phyloP scores from a whole-genome alignment of 768 basidiomycete genomes.

The Mycena sanguinolenta region DNA sequence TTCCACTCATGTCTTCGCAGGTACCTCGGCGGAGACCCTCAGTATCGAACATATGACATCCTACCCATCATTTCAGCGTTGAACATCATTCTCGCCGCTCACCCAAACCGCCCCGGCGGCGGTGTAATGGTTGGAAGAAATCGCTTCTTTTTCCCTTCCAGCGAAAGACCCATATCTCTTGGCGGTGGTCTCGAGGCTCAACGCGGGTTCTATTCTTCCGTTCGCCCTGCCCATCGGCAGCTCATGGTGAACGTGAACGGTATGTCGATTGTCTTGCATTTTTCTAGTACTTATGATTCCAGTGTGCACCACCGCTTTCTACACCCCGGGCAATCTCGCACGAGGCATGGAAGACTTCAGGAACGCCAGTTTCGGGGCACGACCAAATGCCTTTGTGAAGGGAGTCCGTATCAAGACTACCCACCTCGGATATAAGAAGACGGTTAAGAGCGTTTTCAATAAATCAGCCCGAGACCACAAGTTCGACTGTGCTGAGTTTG shows the following conservation, averaged over 20 bases:
- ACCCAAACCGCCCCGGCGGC: conserved; percentile 65
- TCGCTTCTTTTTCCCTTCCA: conserved; percentile 72
- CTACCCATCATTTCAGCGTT: conserved; percentile 72
- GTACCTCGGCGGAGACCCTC: conserved; percentile 66
- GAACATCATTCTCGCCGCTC: conserved; percentile 73
- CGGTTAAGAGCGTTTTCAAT: conserved; percentile 68
- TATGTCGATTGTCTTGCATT: conserved; percentile 64
- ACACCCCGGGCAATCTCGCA: conserved; percentile 74
- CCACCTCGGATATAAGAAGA: conserved; percentile 84
- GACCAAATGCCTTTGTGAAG: conserved; percentile 70
- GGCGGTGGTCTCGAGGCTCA: conserved; percentile 69
- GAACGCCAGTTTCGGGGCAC: conserved; percentile 69
- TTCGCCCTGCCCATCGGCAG: conserved; percentile 67
- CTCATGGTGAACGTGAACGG: conserved; percentile 75
- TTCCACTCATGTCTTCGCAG: conserved; percentile 51
- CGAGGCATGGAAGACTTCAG: conserved; percentile 69
- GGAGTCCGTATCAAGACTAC: conserved; percentile 75
- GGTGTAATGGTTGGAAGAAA: conserved; percentile 76
- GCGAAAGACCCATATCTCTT: conserved; percentile 65
- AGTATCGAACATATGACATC: conserved; percentile 69
- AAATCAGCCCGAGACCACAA: conserved; percentile 60
- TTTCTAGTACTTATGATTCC: conserved; percentile 21
- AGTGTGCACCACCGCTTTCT: conserved; percentile 75
- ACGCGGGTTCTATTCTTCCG: conserved; percentile 72
- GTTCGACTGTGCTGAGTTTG: conserved; percentile 72